phyloP scores from a whole-genome alignment of 345 rosid species.

The Populus deltoides region DNA sequence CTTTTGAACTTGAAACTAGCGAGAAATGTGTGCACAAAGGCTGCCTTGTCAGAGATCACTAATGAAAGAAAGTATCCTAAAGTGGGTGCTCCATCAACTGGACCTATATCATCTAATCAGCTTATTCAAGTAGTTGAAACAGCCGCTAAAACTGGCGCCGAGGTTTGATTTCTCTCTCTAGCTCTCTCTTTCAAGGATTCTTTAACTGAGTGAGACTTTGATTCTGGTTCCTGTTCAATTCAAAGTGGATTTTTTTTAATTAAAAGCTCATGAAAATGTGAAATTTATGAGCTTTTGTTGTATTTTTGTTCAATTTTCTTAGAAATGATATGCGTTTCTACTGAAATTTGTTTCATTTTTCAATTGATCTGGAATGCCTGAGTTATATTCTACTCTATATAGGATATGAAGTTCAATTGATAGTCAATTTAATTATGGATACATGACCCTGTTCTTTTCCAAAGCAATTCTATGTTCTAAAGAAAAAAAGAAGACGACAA shows the following conservation, averaged over 20 bases:
- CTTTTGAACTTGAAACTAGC: slow-evolving; percentile 12
- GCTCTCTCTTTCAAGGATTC: not conserved
- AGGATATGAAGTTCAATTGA: too few relatives aligned
- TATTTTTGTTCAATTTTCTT: not conserved
- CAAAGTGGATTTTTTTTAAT: not conserved
- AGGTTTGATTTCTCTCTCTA: slow-evolving; percentile 38
- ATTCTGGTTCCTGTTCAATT: not conserved
- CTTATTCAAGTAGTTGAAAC: slow-evolving; percentile 76
- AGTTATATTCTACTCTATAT: not conserved
- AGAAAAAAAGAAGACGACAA: too few relatives aligned
- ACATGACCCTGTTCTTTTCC: too few relatives aligned
- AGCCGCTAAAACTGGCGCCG: slow-evolving; percentile 85
- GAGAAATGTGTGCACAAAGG: slow-evolving; percentile 31
- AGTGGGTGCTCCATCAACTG: slow-evolving; percentile 63
- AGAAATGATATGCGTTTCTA: not conserved
- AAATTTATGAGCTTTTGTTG: not conserved
- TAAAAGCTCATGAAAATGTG: not conserved
- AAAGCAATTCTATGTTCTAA: too few relatives aligned
- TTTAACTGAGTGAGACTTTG: not conserved
- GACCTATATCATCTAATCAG: slow-evolving; percentile 58
- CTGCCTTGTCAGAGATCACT: slow-evolving; percentile 43
- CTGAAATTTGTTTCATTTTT: not conserved
- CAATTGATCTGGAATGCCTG: not conserved
- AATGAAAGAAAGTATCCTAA: slow-evolving; percentile 46
- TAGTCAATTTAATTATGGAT: too few relatives aligned